Evolutionary conservation across 176 grass and related monocot species (phyloP), one percentile per base, ranked within the genome.

Genomic region (Tuctoria greenei): DNA sequence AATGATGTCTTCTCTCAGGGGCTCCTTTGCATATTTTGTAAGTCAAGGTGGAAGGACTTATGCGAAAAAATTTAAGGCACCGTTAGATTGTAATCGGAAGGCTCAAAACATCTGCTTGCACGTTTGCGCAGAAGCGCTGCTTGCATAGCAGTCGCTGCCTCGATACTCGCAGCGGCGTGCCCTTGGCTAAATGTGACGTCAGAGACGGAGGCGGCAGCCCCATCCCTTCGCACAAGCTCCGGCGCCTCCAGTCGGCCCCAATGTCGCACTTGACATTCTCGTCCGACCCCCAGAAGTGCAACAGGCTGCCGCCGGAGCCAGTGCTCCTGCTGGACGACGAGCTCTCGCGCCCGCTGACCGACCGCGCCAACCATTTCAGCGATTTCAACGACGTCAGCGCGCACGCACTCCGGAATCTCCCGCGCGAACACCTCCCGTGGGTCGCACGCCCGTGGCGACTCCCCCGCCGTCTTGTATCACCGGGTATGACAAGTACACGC

Each of bases 401-500:
- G 66, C 60, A 87, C 84, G 71, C 85, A 89, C 9, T 89, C 83
- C 20, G 81, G 88, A 40, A 93, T 74, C 66, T 91, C 86, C 23
- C 73, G 74, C 1, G 83, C 71, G 13, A 97, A 91, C n/a, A 88
- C 86, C 18, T 97, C 90, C 72, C 86, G 78, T 2, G 94, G 94
- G 77, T 93, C 90, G 16, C 90, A 83, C 24, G 87, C 50, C 10
- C 78, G 76, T 1, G 89, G 84, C 3, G 88, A 86, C 18, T 63
- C 63, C 34, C 72, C 82, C 20, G 64, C 56, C 14, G 85, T 82
- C 27, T n/a, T n/a, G n/a, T n/a, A n/a, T n/a, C n/a, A 58, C 75
- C 18, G 77, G 58, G 25, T 85, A 97, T 7, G 94, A 90, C 78
- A 89, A 89, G 74, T 93, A 97, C 11, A 89, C 86, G 15, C 94